A percentile compares a stretch with the other conserved stretches of the same genome.
Conservation (phyloP, 2,329 filamentous ascomycete genomes). For the Sphaerulina populicola region DNA sequence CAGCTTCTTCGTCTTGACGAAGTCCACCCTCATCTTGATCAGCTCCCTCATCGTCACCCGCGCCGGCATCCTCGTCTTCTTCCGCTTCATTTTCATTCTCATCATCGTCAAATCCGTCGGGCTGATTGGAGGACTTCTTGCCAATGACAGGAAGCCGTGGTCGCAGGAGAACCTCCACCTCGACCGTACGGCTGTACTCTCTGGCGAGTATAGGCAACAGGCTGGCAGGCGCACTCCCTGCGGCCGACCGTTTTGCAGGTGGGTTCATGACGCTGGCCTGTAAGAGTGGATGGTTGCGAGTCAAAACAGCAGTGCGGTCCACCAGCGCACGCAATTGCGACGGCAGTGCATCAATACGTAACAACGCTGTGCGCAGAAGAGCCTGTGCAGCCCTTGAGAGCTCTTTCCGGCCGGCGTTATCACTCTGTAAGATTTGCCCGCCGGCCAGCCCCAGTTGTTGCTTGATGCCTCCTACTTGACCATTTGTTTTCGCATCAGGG, state of each 20-base stretch:
- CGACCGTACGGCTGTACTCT: constrained; percentile 53
- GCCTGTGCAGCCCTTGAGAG: constrained; percentile 50
- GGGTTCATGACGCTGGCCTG: constrained; percentile 70
- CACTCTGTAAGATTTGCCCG: constrained; percentile 8
- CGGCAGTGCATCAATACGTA: constrained; percentile 59
- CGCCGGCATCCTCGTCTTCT: constrained; percentile 13
- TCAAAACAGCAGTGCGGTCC: constrained; percentile 72
- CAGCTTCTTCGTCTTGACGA: constrained; percentile 1
- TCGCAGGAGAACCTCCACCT: constrained; percentile 62
- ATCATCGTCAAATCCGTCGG: constrained; percentile 4
- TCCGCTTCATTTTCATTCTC: constrained; percentile 17
- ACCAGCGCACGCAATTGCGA: constrained; percentile 64
- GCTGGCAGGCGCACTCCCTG: constrained; percentile 49
- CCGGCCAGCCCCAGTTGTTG: constrained; percentile 19
- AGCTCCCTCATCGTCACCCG: constrained; percentile 10
- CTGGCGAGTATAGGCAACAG: constrained; percentile 71
- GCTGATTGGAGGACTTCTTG: constrained; percentile 10
- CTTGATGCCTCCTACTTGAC: constrained; percentile 14
- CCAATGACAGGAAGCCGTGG: constrained; percentile 40
- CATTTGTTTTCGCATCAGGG: constrained; percentile 3
- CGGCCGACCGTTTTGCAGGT: constrained; percentile 49
- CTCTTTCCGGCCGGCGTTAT: constrained; percentile 33
- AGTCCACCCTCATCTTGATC: constrained; percentile 9
- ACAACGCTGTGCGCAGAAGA: constrained; percentile 53
- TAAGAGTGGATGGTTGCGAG: constrained; percentile 61